Base-by-base conservation (phyloP, 2,329 filamentous ascomycete species). In the Ilyonectria sp. region DNA sequence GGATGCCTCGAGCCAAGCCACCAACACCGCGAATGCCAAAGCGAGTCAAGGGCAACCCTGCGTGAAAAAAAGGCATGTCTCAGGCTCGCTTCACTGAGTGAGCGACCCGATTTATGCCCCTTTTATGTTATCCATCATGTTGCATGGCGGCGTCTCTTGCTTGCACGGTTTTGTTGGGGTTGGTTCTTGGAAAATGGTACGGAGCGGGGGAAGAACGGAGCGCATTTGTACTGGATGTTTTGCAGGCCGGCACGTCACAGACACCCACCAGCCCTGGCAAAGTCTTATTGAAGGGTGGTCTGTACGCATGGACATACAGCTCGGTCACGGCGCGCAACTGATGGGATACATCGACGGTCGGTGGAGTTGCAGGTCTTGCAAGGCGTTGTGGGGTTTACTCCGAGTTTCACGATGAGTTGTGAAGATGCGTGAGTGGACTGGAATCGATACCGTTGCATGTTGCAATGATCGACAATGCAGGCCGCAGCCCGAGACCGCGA, bases 1-100 rank as follows among this genome's bases (percentile, higher is more conserved):
- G 87, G 7, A 82, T 86, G 29, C 78, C 83, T 70, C 84, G 85
- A 74, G 81, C 87, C 69, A 89, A 90, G 74, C 87, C 87, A 7
- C 83, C 86, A 31, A 90, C 88, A 40, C 88, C 88, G 26, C 81
- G 87, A 69, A 87, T 90, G 83, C 80, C 74, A n/a, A 89, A 89
- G 77, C 83, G 87, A 55, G 77, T 82, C 62, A 89, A 89, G 77
- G 81, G 80, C 43, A 87, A 80, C 15, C 76, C 80, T 19, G 75
- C 77, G 60, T 81, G 74, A 77, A 68, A 47, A 63, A 11, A 40
- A 11, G 40, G 40, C 15, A 43, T 40, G 17, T 23, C 15, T 46
- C 57, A 23, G 35, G 56, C 55, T 57, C 46, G 43, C 50, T 63
- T 35, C 43, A 57, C 43, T 57, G 44, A 58, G 54, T 53, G 21